phyloP scores from a whole-genome alignment of 2,329 filamentous ascomycete genomes.

The Diaporthe nobilis region DNA sequence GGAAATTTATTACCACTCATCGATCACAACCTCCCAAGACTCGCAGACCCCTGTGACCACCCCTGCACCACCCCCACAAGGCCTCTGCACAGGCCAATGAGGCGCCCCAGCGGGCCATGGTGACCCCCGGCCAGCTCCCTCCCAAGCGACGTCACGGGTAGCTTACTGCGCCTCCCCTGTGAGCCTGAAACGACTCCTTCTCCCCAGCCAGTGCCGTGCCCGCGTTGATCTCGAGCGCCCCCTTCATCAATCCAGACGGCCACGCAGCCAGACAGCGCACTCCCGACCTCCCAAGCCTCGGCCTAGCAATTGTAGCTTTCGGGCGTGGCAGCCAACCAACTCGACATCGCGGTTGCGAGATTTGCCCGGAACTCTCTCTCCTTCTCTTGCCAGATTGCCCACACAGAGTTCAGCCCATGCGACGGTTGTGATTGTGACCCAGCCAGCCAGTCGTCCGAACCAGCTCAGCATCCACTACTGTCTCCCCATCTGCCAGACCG shows the following conservation, averaged over 20 bases:
- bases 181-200: slow-evolving; percentile 40
- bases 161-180: slow-evolving; percentile 41
- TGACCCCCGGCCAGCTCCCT: slow-evolving; percentile 25
- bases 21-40: slow-evolving; percentile 19
- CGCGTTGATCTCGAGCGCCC: slow-evolving; percentile 20
- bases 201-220: slow-evolving; percentile 36
- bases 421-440: slow-evolving; percentile 15
- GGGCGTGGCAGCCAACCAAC: slow-evolving; percentile 18
- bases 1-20: slow-evolving; percentile 26
- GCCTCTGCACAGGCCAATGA: slow-evolving; percentile 31
- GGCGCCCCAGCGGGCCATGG: slow-evolving; percentile 1
- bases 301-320: neutral
- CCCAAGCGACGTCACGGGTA: slow-evolving; percentile 35
- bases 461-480: neutral
- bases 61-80: slow-evolving; percentile 13
- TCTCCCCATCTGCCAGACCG: neutral
- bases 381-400: slow-evolving; percentile 11
- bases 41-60: neutral
- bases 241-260: slow-evolving; percentile 27
- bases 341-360: slow-evolving; percentile 21
- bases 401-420: neutral
- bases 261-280: slow-evolving; percentile 13
- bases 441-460: slow-evolving; percentile 20
- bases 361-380: slow-evolving; percentile 20
- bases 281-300: slow-evolving; percentile 29